Conservation (phyloP, 1,284 basidiomycete genomes). For the Polyporus tsugae region DNA sequence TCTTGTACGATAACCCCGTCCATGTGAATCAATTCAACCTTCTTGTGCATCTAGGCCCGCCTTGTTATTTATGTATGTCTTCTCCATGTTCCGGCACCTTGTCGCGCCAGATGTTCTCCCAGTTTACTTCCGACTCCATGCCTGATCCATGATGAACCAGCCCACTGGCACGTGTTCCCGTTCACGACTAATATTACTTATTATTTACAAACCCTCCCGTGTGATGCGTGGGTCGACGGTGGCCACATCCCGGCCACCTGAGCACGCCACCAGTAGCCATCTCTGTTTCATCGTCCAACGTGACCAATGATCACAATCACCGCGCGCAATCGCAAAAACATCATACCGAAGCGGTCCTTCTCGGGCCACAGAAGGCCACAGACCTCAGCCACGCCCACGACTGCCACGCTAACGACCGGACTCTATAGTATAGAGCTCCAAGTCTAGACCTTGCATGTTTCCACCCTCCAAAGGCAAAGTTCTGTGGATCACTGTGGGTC, state of each 20-base stretch:
- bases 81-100: neutral
- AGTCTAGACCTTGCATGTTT: neutral
- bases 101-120: neutral
- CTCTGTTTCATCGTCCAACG: slow-evolving; percentile 4
- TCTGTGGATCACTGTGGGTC: neutral
- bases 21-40: neutral
- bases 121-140: neutral
- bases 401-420: neutral
- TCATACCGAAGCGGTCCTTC: neutral
- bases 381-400: neutral
- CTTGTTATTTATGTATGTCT: neutral
- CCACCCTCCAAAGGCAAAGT: neutral
- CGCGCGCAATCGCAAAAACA: slow-evolving; percentile 5
- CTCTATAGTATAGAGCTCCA: neutral
- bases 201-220: neutral
- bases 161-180: neutral
- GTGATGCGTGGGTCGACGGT: neutral
- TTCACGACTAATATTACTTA: neutral
- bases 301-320: neutral
- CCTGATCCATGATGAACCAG: neutral
- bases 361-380: neutral
- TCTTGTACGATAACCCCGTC: neutral
- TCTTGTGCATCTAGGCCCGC: neutral
- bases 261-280: neutral
- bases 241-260: neutral